Conservation (phyloP, 768 basidiomycete genomes). For the Boletales sp. region DNA sequence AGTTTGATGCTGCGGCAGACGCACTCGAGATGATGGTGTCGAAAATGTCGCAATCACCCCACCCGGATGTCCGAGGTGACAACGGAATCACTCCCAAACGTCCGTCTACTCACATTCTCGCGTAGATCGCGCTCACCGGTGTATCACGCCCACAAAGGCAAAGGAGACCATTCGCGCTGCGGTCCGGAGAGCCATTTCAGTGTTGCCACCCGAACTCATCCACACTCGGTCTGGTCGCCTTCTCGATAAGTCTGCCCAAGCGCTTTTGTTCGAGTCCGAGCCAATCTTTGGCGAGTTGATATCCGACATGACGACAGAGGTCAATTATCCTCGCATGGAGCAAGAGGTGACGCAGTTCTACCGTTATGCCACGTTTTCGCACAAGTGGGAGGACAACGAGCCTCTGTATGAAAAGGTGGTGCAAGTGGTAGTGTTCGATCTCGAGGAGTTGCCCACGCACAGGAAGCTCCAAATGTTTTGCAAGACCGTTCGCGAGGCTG, state of each 20-base stretch:
- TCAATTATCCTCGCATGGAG: neutral
- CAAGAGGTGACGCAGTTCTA: neutral
- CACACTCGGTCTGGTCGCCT: neutral
- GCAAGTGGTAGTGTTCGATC: neutral
- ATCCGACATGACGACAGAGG: neutral
- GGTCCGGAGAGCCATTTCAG: neutral
- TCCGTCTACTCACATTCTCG: no score
- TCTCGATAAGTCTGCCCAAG: neutral
- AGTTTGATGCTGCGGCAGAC: no score
- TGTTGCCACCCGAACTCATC: neutral
- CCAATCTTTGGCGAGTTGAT: neutral
- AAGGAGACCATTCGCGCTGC: neutral
- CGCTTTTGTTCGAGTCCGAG: neutral
- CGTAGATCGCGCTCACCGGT: no score
- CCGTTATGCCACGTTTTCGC: slow-evolving; percentile 5
- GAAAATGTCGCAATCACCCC: no score
- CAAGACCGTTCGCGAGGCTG: neutral
- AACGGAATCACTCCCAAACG: no score
- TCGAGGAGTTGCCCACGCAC: neutral
- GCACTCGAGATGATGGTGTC: no score
- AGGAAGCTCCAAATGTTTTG: slow-evolving; percentile 4
- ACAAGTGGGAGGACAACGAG: slow-evolving; percentile 7
- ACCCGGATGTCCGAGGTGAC: no score
- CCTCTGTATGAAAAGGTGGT: neutral
- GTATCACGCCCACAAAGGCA: no score